Percentiles rank a stretch among this genome's conserved stretches.
Conservation (phyloP, 208 protist species). For the Leishmania tropica region DNA sequence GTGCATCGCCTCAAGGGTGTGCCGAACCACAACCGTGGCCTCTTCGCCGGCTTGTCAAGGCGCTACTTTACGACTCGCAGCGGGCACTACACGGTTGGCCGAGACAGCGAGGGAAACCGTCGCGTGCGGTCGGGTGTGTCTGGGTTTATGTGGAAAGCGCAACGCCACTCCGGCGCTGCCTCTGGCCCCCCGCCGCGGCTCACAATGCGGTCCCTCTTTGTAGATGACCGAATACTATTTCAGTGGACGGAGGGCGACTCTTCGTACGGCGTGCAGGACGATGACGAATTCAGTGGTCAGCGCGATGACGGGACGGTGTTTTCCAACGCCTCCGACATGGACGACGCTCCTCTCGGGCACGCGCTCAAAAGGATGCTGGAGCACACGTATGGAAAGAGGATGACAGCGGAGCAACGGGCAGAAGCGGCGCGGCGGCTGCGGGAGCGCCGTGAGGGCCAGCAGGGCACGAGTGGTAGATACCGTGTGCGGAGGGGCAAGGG, state of each 20-base stretch:
- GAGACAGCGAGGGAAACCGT: slow-evolving; percentile 2
- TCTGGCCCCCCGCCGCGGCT: slow-evolving; percentile 4
- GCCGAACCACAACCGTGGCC: slow-evolving; percentile 65
- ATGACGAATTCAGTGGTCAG: neutral
- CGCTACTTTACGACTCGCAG: slow-evolving; percentile 44
- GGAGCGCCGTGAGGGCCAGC: slow-evolving; percentile 20
- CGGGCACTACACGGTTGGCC: slow-evolving; percentile 42
- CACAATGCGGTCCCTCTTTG: neutral
- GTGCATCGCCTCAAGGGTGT: slow-evolving; percentile 52
- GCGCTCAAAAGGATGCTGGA: slow-evolving; percentile 31
- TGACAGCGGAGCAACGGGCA: slow-evolving; percentile 33
- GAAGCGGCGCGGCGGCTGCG: slow-evolving; percentile 37
- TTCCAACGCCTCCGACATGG: too few species aligned
- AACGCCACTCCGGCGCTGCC: neutral
- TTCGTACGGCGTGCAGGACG: neutral
- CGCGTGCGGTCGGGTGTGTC: slow-evolving; percentile 52
- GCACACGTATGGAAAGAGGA: slow-evolving; percentile 40
- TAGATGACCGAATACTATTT: slow-evolving; percentile 2
- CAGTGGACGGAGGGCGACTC: slow-evolving; percentile 8
- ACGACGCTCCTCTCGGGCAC: neutral
- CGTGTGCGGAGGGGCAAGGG: neutral
- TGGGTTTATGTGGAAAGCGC: slow-evolving; percentile 26
- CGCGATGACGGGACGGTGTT: neutral
- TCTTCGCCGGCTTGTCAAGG: slow-evolving; percentile 46
- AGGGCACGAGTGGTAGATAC: slow-evolving; percentile 3